phyloP scores from a whole-genome alignment of 345 rosid species.

The Excoecaria cochinchinensis region DNA sequence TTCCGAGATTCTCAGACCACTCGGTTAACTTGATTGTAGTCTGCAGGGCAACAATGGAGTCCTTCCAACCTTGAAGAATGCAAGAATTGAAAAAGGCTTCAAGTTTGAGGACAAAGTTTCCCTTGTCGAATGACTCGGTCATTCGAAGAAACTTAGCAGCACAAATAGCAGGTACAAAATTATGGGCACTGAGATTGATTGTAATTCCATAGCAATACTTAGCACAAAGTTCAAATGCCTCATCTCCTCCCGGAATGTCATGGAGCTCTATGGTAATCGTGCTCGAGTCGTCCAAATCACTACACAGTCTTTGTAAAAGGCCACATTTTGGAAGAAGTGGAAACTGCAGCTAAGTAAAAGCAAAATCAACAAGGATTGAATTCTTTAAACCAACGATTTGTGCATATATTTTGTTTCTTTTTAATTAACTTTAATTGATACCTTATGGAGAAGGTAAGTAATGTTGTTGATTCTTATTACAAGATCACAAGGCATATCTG shows the following conservation, averaged over 20 bases:
- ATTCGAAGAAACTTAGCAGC: constrained; percentile 91
- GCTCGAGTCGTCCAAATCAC: constrained; percentile 45
- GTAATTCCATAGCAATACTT: constrained; percentile 95
- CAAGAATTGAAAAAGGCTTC: constrained; percentile 88
- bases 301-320: constrained; percentile 61
- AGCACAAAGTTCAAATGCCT: constrained; percentile 90
- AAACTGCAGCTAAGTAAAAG: constrained; percentile 60
- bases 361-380: constrained; percentile 22
- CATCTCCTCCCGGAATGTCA: constrained; percentile 93
- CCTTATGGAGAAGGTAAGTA: constrained; percentile 79
- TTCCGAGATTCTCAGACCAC: constrained; percentile 88
- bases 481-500: constrained; percentile 69
- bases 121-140: constrained; percentile 80
- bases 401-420: too few relatives aligned
- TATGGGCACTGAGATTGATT: constrained; percentile 77
- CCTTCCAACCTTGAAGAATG: constrained; percentile 95
- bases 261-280: constrained; percentile 61
- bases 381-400: neutral
- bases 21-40: constrained; percentile 61
- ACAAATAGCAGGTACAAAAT: constrained; percentile 78
- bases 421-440: constrained; percentile 25
- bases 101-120: constrained; percentile 72
- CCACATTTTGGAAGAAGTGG: constrained; percentile 86
- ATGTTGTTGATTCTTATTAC: constrained; percentile 58
- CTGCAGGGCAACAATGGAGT: constrained; percentile 74